Evolutionary conservation across 1,139 yeast species (phyloP).

Genomic region (Meyerozyma guilliermondii): DNA sequence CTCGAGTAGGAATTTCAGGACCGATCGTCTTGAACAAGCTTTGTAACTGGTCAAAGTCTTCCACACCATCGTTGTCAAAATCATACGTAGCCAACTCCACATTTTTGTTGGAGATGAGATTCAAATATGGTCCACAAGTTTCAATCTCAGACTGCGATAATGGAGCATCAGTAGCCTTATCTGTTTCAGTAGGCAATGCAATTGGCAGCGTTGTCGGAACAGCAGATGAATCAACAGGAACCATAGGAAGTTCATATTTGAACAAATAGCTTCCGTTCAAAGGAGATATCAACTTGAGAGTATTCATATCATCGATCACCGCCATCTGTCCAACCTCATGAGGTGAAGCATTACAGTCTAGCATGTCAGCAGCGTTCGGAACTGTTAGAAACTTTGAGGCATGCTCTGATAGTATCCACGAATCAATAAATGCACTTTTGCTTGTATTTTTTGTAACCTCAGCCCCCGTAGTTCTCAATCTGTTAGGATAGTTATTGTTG

Average conservation of each 20-base stretch:
- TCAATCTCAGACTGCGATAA: slow-evolving; percentile 62
- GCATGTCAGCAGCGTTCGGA: slow-evolving; percentile 19
- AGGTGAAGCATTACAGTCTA: slow-evolving; percentile 1
- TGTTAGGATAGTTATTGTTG: slow-evolving; percentile 24
- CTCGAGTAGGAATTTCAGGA: slow-evolving; percentile 11
- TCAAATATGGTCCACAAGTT: slow-evolving; percentile 53
- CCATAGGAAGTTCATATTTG: slow-evolving; percentile 41
- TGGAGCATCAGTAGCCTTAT: slow-evolving; percentile 21
- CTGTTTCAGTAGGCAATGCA: not conserved
- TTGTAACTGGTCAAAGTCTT: slow-evolving; percentile 9
- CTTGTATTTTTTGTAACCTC: slow-evolving; percentile 4
- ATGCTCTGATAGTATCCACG: slow-evolving; percentile 37
- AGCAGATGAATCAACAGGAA: slow-evolving; percentile 8
- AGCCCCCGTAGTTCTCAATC: slow-evolving; percentile 10
- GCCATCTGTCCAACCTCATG: slow-evolving; percentile 29
- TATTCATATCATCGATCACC: slow-evolving; percentile 29
- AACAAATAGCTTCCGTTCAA: slow-evolving; percentile 39
- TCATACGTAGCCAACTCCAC: slow-evolving; percentile 29
- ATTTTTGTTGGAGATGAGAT: slow-evolving; percentile 39
- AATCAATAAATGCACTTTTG: slow-evolving; percentile 22
- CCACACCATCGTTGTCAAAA: slow-evolving; percentile 8
- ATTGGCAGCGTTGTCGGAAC: slow-evolving; percentile 2
- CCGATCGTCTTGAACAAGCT: slow-evolving; percentile 16
- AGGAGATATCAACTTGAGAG: slow-evolving; percentile 38
- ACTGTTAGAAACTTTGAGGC: slow-evolving; percentile 29